These are phyloP conservation scores for Mortierella sp. DNA, from an alignment of 371 early-diverging fungal species.

Conservation along the genomic window DNA sequence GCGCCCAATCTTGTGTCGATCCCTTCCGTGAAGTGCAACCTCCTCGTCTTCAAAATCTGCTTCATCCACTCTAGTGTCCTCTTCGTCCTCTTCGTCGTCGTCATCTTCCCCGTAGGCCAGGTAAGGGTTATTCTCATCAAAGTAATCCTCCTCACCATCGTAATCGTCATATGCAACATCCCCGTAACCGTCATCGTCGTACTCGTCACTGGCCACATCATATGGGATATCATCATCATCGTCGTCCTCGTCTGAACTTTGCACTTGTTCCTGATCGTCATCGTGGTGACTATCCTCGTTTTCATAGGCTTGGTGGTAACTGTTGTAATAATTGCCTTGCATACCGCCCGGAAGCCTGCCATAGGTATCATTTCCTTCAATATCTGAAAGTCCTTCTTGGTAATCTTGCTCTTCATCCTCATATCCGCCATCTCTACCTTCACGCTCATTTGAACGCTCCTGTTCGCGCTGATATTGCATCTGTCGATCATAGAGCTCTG, in stretches of 20 bases:
- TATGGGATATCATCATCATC: conserved; percentile 33
- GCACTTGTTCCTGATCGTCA: neutral
- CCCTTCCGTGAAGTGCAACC: conserved; percentile 35
- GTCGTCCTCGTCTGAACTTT: conserved; percentile 31
- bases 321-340: conserved; percentile 32
- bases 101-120: conserved; percentile 46
- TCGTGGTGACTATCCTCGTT: neutral
- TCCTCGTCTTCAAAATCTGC: conserved; percentile 23
- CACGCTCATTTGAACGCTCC: neutral
- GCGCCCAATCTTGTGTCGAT: conserved; percentile 49
- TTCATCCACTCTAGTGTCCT: conserved; percentile 4
- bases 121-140: conserved; percentile 58
- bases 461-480: conserved; percentile 18
- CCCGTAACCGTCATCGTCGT: conserved; percentile 48
- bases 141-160: conserved; percentile 40
- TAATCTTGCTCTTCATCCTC: conserved; percentile 27
- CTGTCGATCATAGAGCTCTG: conserved; percentile 35
- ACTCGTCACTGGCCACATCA: conserved; percentile 44
- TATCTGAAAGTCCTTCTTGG: conserved; percentile 38
- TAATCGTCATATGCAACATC: conserved; percentile 39
- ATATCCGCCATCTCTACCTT: neutral
- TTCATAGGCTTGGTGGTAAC: conserved; percentile 9
- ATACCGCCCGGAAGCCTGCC: conserved; percentile 45
- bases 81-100: conserved; percentile 14
- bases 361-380: conserved; percentile 35